A percentile compares a stretch with the other conserved stretches of the same genome.
These are phyloP conservation scores for Paxillus ammoniavirescens DNA, from an alignment of 768 basidiomycete genomes.

Conservation along the genomic window DNA sequence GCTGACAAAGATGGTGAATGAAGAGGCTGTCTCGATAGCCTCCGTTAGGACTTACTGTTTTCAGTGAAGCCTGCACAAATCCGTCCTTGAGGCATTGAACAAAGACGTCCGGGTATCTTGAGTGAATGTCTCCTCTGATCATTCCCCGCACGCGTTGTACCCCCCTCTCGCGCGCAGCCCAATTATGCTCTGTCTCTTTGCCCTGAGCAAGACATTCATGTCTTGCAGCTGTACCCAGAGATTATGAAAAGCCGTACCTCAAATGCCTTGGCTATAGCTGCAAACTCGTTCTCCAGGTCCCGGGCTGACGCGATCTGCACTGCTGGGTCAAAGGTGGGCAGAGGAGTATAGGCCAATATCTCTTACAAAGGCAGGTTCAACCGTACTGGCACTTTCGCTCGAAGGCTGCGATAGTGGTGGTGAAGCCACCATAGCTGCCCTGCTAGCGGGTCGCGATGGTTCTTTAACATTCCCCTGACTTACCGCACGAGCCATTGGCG, in stretches of 20 bases:
- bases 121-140: constrained; percentile 82
- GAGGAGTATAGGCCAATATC: neutral
- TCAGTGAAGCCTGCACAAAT: constrained; percentile 79
- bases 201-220: constrained; percentile 49
- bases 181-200: constrained; percentile 97
- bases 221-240: neutral
- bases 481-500: constrained; percentile 39
- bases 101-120: constrained; percentile 73
- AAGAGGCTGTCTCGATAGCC: neutral
- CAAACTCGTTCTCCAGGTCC: constrained; percentile 87
- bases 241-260: constrained; percentile 49
- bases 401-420: constrained; percentile 42
- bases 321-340: neutral
- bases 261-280: constrained; percentile 73
- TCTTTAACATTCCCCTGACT: constrained; percentile 53
- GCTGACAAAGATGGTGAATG: constrained; percentile 40
- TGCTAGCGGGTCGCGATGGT: constrained; percentile 56
- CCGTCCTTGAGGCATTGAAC: constrained; percentile 69
- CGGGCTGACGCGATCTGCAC: constrained; percentile 75
- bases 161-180: constrained; percentile 78
- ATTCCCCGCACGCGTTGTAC: constrained; percentile 82
- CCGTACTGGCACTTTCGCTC: constrained; percentile 42
- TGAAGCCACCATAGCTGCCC: constrained; percentile 45
- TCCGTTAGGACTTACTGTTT: constrained; percentile 60
- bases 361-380: constrained; percentile 71